Evolutionary conservation across 192 early-diverging fungal genomes (phyloP), one percentile per base, ranked within the genome.

Genomic region (Coemansia sp.): DNA sequence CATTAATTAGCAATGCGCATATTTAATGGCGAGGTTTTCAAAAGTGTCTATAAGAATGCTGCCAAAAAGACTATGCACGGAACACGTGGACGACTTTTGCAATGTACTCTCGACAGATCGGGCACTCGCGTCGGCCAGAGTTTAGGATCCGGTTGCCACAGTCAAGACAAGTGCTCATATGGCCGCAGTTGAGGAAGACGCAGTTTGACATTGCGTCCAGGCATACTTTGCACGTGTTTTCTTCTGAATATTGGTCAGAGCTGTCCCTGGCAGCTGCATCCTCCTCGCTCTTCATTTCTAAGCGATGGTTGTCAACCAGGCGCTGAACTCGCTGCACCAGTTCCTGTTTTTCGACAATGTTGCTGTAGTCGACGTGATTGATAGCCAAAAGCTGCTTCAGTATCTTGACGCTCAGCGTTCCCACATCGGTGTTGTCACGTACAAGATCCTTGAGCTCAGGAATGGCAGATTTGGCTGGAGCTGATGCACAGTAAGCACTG

Each of bases 111-210:
- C 90, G 65, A 58, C 92, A 93, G 53, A 93, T 93, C 21, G 92
- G 92, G 72, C 92, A 93, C 78, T 92, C 89, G 57, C 86, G 86
- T 15, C 84, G 83, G 35, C 82, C 75, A 2, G 57, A 64, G 49
- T 57, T 50, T 22, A 75, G 64, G 38, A 86, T 83, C 54, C 73
- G 66, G 72, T 84, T 84, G 23, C 86, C 87, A 63, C 89, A 93
- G 47, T 89, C 89, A 70, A 91, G 85, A 53, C 90, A 94, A 25
- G 91, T 89, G 27, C 86, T 86, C 88, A 93, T 87, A 71, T 94
- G 93, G 35, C 92, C 91, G 64, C 93, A 94, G 67, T 93, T 87
- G 48, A 93, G 73, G 70, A 93, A 89, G 5, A 93, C 91, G 72
- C 89, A 89, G 81, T 94, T 94, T 56, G 90, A 82, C 17, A 83